Evolutionary conservation across 2,329 filamentous ascomycete genomes (phyloP), one percentile per base, ranked within the genome.

Genomic region (Ophiostoma montium): DNA sequence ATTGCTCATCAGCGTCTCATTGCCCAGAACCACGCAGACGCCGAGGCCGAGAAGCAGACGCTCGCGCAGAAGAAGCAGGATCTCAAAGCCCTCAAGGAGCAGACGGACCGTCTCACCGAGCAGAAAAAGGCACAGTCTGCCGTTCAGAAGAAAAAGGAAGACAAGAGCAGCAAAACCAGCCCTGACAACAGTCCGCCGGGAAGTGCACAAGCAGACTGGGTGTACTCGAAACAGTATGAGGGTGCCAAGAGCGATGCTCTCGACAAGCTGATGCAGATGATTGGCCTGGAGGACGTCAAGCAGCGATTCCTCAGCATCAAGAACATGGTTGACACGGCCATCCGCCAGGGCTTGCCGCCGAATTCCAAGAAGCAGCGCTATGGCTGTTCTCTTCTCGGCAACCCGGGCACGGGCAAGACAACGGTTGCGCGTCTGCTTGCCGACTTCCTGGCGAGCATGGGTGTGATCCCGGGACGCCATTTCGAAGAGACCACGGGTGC

Each of bases 341-440:
- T 78, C 0, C 68, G 78, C 0, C 84, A 87, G 58, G 65, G 65
- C 0, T 62, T 75, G 0, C 69, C 76, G 1, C 59, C 84, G 0
- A 27, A 33, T 16, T 19, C 9, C 42, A 65, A 63, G 1, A 63
- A 66, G 0, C 79, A 86, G 52, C 67, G 84, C 1, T 78, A 82
- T 47, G 75, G 80, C 8, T 71, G 74, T 1, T 70, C 72, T 0
- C 62, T 89, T 3, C 63, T 88, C 0, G 84, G 84, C 0, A 89
- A 88, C 56, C 84, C 84, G 0, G 84, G 85, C 3, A 88, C 84
- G 1, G 76, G 78, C 0, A 88, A 88, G 65, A 90, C 85, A 0
- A 89, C 84, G 0, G 79, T 89, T 0, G 84, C 84, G 0, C 70
- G 84, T 0, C 63, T 84, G 0, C 88, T 86, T 50, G 80, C 75